Evolutionary conservation across 2,329 filamentous ascomycete genomes (phyloP).

Genomic region (Thielaviopsis cerberus): DNA sequence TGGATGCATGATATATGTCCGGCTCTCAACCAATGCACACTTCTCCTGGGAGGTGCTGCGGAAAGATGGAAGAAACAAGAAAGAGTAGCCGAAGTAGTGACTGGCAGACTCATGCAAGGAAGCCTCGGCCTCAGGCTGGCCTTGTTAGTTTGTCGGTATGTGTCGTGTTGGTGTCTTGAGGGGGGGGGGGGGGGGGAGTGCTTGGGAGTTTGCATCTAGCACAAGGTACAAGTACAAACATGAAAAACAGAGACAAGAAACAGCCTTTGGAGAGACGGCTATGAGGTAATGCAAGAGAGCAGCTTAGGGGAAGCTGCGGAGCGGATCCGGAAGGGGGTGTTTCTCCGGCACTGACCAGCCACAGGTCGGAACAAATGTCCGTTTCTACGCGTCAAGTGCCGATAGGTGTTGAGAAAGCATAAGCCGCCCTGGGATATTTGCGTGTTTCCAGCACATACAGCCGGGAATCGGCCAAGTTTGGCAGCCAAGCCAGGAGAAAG

Average conservation of each 20-base stretch:
- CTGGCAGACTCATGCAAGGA: background rate
- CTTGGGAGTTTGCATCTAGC: background rate
- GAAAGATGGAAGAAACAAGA: background rate
- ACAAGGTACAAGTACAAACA: background rate
- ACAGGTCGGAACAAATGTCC: too few relatives aligned
- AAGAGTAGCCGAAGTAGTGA: background rate
- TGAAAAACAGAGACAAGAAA: background rate
- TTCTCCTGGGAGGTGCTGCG: background rate
- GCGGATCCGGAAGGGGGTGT: background rate
- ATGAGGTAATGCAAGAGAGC: background rate
- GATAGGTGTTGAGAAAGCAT: too few relatives aligned
- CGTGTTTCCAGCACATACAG: too few relatives aligned
- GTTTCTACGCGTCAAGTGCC: too few relatives aligned
- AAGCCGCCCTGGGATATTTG: too few relatives aligned
- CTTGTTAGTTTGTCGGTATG: background rate
- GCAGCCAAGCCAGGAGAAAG: too few relatives aligned
- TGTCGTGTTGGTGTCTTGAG: background rate
- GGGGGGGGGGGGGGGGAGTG: background rate
- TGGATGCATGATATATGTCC: background rate
- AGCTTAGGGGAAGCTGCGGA: background rate
- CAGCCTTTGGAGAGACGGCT: background rate
- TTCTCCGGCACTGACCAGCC: background rate
- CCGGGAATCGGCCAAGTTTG: too few relatives aligned
- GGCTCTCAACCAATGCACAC: background rate
- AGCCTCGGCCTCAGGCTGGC: background rate